Conservation (phyloP, 345 rosid genomes). For the Jatropha curcas region DNA sequence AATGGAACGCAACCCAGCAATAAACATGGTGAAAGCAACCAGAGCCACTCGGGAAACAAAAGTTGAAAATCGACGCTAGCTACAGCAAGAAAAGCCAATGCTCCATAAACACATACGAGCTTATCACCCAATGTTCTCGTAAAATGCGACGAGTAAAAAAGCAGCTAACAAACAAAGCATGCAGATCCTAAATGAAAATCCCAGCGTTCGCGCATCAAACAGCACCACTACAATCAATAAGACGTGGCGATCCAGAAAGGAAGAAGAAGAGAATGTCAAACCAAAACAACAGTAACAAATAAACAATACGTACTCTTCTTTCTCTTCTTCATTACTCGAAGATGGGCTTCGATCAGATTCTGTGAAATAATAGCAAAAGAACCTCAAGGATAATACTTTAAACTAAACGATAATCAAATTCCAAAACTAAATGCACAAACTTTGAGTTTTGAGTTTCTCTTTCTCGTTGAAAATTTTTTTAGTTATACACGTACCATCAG, state of each 20-base stretch:
- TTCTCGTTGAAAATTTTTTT: not conserved
- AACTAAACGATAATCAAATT: not conserved
- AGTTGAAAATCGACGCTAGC: slow-evolving; percentile 5
- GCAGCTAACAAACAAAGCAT: not conserved
- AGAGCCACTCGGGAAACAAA: not conserved
- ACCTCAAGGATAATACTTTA: not conserved
- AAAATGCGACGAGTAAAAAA: not conserved
- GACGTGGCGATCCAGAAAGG: slow-evolving; percentile 15
- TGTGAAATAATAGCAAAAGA: slow-evolving; percentile 15
- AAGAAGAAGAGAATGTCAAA: slow-evolving; percentile 5
- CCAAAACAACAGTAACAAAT: not conserved
- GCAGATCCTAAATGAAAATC: slow-evolving; percentile 22
- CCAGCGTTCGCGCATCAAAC: slow-evolving; percentile 15
- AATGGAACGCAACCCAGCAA: slow-evolving; percentile 5
- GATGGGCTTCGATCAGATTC: slow-evolving; percentile 50
- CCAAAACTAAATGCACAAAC: slow-evolving; percentile 13
- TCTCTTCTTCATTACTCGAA: slow-evolving; percentile 33
- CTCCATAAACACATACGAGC: not conserved
- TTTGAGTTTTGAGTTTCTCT: not conserved
- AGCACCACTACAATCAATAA: slow-evolving; percentile 3
- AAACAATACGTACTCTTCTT: slow-evolving; percentile 37
- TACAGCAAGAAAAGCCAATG: not conserved
- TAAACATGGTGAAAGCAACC: not conserved
- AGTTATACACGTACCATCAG: slow-evolving; percentile 16
- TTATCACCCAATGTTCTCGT: not conserved